Evolutionary conservation across 768 basidiomycete genomes (phyloP).

Genomic region (Podaxis pistillaris): DNA sequence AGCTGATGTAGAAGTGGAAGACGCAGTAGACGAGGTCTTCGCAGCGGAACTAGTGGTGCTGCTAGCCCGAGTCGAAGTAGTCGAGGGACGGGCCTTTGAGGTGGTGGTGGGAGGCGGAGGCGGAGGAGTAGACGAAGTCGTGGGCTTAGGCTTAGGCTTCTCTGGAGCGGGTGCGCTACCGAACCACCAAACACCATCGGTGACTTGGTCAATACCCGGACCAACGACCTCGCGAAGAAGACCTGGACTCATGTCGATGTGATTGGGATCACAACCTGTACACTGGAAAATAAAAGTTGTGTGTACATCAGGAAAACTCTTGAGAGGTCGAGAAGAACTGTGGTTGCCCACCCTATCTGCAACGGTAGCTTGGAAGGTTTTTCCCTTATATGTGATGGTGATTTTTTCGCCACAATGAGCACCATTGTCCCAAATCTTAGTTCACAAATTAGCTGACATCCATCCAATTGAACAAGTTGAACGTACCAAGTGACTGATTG

Average conservation of each 20-base stretch:
- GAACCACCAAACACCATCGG: constrained; percentile 41
- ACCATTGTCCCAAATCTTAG: constrained; percentile 40
- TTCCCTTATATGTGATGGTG: constrained; percentile 37
- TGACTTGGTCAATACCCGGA: constrained; percentile 26
- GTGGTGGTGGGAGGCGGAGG: constrained; percentile 15
- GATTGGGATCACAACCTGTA: constrained; percentile 33
- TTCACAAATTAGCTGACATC: background rate
- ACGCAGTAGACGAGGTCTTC: background rate
- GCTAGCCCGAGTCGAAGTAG: constrained; percentile 4
- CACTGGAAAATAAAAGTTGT: constrained; percentile 29
- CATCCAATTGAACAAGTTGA: background rate
- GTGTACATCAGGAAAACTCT: constrained; percentile 1
- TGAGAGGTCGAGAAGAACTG: background rate
- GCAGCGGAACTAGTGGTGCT: background rate
- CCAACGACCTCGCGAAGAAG: constrained; percentile 44
- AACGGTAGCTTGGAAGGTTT: constrained; percentile 39
- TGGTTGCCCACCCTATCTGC: constrained; percentile 38
- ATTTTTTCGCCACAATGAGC: constrained; percentile 44
- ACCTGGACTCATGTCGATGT: constrained; percentile 44
- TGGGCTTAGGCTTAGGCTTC: constrained; percentile 20
- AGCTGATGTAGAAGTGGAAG: background rate
- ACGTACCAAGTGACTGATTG: constrained; percentile 38
- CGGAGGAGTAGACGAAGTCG: constrained; percentile 20
- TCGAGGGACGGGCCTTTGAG: constrained; percentile 19
- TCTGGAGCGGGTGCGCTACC: constrained; percentile 23